These are phyloP conservation scores for Fagopyrum homotropicum DNA, from an alignment of 148 eudicot genomes.

Conservation along the genomic window DNA sequence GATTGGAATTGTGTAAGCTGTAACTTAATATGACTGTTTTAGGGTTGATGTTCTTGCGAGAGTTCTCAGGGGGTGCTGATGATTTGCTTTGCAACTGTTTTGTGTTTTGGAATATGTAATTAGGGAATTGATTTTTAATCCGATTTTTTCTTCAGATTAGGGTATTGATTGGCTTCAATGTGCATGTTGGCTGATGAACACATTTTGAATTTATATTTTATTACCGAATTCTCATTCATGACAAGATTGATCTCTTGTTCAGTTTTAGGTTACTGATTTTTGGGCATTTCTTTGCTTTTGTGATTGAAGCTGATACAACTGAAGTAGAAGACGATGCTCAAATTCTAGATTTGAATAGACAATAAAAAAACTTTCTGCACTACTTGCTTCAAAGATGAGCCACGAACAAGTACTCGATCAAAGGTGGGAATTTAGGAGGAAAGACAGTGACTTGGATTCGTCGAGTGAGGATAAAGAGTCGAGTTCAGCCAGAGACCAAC, in stretches of 20 bases:
- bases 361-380: not conserved
- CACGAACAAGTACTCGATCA: not conserved
- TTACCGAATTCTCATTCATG: not conserved
- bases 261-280: not conserved
- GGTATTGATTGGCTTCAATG: no score
- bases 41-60: not conserved
- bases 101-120: not conserved
- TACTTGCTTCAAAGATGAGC: slow-evolving; percentile 10
- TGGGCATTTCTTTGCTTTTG: not conserved
- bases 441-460: slow-evolving; percentile 11
- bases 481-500: not conserved
- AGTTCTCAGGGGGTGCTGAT: not conserved
- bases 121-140: not conserved
- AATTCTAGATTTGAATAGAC: not conserved
- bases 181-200: not conserved
- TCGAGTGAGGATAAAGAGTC: slow-evolving; percentile 5
- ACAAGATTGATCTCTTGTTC: not conserved
- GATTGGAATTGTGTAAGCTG: not conserved
- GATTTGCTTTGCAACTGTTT: not conserved
- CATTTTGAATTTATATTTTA: not conserved
- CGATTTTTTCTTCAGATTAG: not conserved
- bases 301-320: not conserved
- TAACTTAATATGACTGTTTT: not conserved
- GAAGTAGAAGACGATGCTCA: not conserved
- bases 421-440: slow-evolving; percentile 15